Base-by-base conservation (phyloP, 345 rosid species). In the Erysimum cheiranthoides region DNA sequence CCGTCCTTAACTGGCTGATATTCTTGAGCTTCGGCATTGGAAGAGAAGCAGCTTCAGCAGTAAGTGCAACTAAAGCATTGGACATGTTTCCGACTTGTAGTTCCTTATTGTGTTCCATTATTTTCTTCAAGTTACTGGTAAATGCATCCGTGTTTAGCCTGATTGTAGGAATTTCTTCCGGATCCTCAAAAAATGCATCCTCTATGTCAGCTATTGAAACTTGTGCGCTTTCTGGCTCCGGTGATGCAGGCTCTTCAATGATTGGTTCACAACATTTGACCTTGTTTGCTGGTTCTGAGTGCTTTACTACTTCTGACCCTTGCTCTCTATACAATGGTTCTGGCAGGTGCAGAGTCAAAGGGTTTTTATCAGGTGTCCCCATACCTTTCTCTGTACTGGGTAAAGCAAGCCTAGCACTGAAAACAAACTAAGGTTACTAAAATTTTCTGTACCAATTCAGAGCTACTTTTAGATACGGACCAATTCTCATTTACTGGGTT, bases 401-500 rank as follows among this genome's bases (percentile, higher is more conserved):
- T 30, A 93, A 86, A 49, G 93, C 84, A 74, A 92, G 88, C 81
- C 98, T 92, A 65, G 97, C 93, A 79, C 99, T 95, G 89, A 75
- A 65, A 65, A 59, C 56, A 49, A 39, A 50, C 3, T 17, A 66
- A 39, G 18, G 63, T 63, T 71, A 66, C n/a, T 30, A 8, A 11
- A 10, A n/a, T 36, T 17, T 40, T 56, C 3, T 25, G 38, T 36
- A 47, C 57, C 52, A 60, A 17, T 35, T 35, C 58, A 34, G 12
- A 76, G 21, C 25, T 51, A 60, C 25, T 40, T 68, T 70, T 11
- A 50, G 59, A 45, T 32, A 53, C 57, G 27, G 50, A 14, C 5
- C 57, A 49, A 4, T n/a, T 38, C 25, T 17, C 18, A 34, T 35
- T 34, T 49, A 40, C 74, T 57, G 66, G 28, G 25, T 17, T 21